These are phyloP conservation scores for Fusarium chaquense DNA, from an alignment of 2,329 filamentous ascomycete genomes.

Conservation along the genomic window DNA sequence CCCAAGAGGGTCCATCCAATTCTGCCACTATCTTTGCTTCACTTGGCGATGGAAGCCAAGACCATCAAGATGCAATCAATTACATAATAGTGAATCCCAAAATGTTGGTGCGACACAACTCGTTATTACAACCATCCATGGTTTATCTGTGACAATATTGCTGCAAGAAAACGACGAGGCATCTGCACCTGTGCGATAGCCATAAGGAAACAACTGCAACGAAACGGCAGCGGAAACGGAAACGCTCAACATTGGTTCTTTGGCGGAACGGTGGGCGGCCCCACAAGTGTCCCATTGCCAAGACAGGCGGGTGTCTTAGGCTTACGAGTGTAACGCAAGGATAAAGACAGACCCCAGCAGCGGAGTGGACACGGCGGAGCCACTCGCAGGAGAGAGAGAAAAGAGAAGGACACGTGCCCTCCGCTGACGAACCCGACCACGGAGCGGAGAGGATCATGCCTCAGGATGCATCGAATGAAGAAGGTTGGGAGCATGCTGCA, in stretches of 20 bases:
- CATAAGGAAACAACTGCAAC: background rate
- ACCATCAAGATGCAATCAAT: slow-evolving; percentile 10
- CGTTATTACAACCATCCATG: slow-evolving; percentile 16
- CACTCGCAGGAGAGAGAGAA: slow-evolving; percentile 15
- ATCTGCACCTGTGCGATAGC: slow-evolving; percentile 9
- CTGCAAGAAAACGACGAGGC: slow-evolving; percentile 20
- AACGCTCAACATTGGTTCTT: slow-evolving; percentile 1
- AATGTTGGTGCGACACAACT: slow-evolving; percentile 9
- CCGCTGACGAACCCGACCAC: slow-evolving; percentile 22
- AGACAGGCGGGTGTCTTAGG: slow-evolving; percentile 25
- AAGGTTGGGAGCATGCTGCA: slow-evolving; percentile 2
- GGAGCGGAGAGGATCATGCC: slow-evolving; percentile 27
- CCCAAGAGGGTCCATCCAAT: background rate
- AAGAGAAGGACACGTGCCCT: slow-evolving; percentile 38
- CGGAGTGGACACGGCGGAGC: slow-evolving; percentile 38
- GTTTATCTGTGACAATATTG: slow-evolving; percentile 27
- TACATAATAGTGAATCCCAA: slow-evolving; percentile 28
- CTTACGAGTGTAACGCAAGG: slow-evolving; percentile 23
- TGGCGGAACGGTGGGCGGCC: slow-evolving; percentile 40
- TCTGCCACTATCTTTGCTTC: slow-evolving; percentile 5
- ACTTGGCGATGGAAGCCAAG: slow-evolving; percentile 25
- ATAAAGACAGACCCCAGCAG: background rate
- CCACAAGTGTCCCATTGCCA: slow-evolving; percentile 33
- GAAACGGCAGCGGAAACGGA: slow-evolving; percentile 29
- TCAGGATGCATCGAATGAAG: background rate